phyloP scores from a whole-genome alignment of 1,139 yeast species.

The Meyerozyma carpophila region DNA sequence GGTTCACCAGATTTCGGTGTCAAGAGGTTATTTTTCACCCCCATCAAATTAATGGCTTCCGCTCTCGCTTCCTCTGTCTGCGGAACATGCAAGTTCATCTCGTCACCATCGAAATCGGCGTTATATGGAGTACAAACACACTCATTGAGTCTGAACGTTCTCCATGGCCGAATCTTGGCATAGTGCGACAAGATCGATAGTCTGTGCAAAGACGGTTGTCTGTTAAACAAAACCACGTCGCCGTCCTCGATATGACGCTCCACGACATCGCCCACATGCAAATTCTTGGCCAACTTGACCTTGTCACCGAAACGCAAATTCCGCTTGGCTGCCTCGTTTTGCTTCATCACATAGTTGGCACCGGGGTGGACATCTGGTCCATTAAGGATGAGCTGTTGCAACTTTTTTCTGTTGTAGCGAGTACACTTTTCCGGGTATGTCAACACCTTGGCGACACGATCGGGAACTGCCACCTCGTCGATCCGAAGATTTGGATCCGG shows the following conservation, averaged over 20 bases:
- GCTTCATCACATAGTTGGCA: slow-evolving; percentile 85
- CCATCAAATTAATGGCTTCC: slow-evolving; percentile 96
- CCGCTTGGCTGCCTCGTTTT: slow-evolving; percentile 79
- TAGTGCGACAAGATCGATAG: slow-evolving; percentile 91
- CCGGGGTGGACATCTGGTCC: slow-evolving; percentile 95
- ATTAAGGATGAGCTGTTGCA: slow-evolving; percentile 66
- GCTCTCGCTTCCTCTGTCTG: slow-evolving; percentile 99
- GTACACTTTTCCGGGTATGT: slow-evolving; percentile 96
- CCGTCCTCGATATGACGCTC: slow-evolving; percentile 98
- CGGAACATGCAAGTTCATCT: slow-evolving; percentile 98
- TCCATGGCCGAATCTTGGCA: slow-evolving; percentile 96
- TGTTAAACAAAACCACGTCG: slow-evolving; percentile 89
- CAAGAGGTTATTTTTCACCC: slow-evolving; percentile 87
- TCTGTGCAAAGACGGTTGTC: slow-evolving; percentile 97
- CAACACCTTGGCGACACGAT: slow-evolving; percentile 88
- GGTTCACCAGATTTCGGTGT: slow-evolving; percentile 99
- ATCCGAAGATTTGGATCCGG: slow-evolving; percentile 95
- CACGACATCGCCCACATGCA: slow-evolving; percentile 88
- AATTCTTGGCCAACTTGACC: slow-evolving; percentile 64
- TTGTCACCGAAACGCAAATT: slow-evolving; percentile 88
- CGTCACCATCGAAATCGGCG: slow-evolving; percentile 99
- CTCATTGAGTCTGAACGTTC: slow-evolving; percentile 94
- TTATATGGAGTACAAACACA: slow-evolving; percentile 99
- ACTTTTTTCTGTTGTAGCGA: slow-evolving; percentile 73
- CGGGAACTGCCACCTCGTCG: slow-evolving; percentile 98